A percentile compares a stretch with the other conserved stretches of the same genome.
Evolutionary conservation across 495 filamentous ascomycete species (phyloP).

Genomic region (Aspergillus asperescens): DNA sequence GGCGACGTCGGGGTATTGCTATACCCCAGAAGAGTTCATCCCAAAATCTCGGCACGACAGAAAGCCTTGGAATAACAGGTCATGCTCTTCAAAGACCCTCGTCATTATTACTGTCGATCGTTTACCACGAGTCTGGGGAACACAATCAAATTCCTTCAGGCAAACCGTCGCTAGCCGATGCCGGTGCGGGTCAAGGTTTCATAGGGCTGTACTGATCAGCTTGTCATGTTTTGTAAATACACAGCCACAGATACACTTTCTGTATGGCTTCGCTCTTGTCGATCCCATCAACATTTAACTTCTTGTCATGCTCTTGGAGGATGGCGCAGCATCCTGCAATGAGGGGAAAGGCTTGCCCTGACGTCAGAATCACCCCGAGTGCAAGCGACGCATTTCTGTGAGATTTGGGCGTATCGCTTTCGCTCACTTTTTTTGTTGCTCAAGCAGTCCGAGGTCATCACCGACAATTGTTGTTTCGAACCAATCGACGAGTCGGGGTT

Average conservation of each 20-base stretch:
- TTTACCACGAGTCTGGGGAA: background rate
- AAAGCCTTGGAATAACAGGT: background rate
- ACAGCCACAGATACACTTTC: background rate
- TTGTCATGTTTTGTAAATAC: conserved; percentile 9
- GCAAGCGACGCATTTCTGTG: background rate
- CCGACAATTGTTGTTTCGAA: background rate
- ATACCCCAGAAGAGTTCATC: background rate
- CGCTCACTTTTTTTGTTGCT: too few relatives aligned
- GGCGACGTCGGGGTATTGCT: background rate
- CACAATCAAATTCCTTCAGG: background rate
- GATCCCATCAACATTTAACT: background rate
- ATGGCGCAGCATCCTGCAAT: background rate
- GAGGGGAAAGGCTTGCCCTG: background rate
- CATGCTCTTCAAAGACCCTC: background rate
- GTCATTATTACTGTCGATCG: background rate
- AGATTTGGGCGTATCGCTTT: background rate
- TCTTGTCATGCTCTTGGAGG: background rate
- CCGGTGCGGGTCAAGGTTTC: conserved; percentile 23
- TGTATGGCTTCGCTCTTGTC: background rate
- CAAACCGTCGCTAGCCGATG: conserved; percentile 2
- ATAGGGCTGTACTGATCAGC: conserved; percentile 11
- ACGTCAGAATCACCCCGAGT: background rate
- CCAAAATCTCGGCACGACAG: background rate
- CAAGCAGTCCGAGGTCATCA: background rate
- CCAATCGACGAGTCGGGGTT: too few relatives aligned